Base-by-base conservation (phyloP, 805 yeast genomes). In the Candida piceae region DNA sequence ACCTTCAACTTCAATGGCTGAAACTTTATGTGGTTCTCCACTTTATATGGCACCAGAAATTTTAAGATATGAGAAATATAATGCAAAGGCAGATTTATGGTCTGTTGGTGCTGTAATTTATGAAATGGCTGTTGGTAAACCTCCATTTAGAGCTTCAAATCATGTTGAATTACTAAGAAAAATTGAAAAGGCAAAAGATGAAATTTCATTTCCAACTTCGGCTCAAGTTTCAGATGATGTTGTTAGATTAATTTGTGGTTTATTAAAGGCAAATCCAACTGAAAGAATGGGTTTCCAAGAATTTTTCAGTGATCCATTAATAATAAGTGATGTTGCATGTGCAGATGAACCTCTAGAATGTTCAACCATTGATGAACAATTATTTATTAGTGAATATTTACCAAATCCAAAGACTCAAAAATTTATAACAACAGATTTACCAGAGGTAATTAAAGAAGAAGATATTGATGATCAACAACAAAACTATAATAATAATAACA, bases 21-120 rank as follows among this genome's bases (percentile, higher is more conserved):
- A 93, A 57, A 93, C 98, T 2, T 67, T 93, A 48, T 93, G 98
- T 69, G 98, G 98, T 1, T 86, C 96, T 9, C 98, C 98, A 3
- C 71, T 93, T 30, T 93, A 93, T 62, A 93, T 93, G 98, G 98
- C 98, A 0, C 98, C 98, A 0, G 98, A 93, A 63, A 93, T 93
- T 32, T 67, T 93, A 49, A 72, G 95, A 45, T 89, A 86, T 55
- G 97, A 93, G 58, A 93, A 88, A 62, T 93, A 93, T 64, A 88
- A 89, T 49, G 98, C 97, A 5, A 89, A 88, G 58, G 97, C 97
- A 0, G 98, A 93, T 57, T 63, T 93, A 45, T 93, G 98, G 98
- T 88, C 97, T 6, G 96, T 90, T 4, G 98, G 98, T 4, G 94
- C 97, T 1, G 97, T 93, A 1, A 65, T 89, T 10, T 93, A 81